These are phyloP conservation scores for Aspergillus sp. DNA, from an alignment of 2,329 filamentous ascomycete genomes.

Conservation along the genomic window DNA sequence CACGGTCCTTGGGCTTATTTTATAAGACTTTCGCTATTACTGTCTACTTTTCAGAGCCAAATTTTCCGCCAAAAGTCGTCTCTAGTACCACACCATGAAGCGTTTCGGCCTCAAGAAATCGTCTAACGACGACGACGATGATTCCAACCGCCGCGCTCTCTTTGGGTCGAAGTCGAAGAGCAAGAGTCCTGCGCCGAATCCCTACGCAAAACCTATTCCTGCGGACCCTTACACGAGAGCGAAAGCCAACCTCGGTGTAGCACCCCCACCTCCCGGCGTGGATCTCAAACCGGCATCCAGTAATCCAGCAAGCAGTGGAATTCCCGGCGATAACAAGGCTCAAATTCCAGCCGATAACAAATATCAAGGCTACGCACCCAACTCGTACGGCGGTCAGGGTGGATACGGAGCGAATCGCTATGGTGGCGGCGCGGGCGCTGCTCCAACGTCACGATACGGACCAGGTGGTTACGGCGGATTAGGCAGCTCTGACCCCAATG, in stretches of 20 bases:
- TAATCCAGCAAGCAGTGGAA: conserved; percentile 16
- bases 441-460: conserved; percentile 47
- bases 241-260: conserved; percentile 45
- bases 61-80: not conserved
- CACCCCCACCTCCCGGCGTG: conserved; percentile 34
- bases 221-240: conserved; percentile 56
- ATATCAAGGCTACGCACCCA: conserved; percentile 46
- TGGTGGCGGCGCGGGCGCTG: conserved; percentile 46
- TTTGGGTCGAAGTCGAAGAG: conserved; percentile 58
- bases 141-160: conserved; percentile 56
- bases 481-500: conserved; percentile 50
- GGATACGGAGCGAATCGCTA: conserved; percentile 56
- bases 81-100: conserved; percentile 25
- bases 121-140: conserved; percentile 50
- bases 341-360: conserved; percentile 35
- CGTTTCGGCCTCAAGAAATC: conserved; percentile 52
- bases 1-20: conserved; percentile 8
- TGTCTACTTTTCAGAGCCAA: not conserved
- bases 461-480: conserved; percentile 57
- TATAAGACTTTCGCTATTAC: not conserved
- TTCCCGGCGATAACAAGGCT: conserved; percentile 25
- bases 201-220: conserved; percentile 55
- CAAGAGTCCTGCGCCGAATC: conserved; percentile 56
- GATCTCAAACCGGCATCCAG: conserved; percentile 12
- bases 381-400: conserved; percentile 54